These are phyloP conservation scores for Trichoderma simmonsii DNA, from an alignment of 2,329 filamentous ascomycete genomes.

Conservation along the genomic window DNA sequence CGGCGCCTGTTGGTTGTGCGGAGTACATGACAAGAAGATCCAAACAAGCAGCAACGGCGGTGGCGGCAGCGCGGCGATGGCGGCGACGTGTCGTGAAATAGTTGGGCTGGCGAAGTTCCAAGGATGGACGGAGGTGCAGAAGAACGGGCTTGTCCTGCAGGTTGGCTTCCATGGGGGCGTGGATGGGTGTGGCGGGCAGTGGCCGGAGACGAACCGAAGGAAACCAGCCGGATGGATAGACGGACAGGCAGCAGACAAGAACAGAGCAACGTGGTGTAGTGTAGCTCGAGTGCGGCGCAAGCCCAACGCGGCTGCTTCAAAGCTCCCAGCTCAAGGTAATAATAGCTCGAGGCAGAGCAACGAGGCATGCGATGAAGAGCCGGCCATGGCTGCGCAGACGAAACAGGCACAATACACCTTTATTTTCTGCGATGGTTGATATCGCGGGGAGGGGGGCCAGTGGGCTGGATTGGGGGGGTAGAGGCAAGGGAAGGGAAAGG, in stretches of 20 bases:
- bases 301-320: slow-evolving; percentile 16
- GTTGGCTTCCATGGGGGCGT: slow-evolving; percentile 34
- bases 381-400: slow-evolving; percentile 5
- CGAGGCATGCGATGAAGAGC: neutral
- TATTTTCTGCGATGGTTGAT: neutral
- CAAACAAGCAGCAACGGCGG: slow-evolving; percentile 25
- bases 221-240: slow-evolving; percentile 6
- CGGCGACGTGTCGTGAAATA: slow-evolving; percentile 61
- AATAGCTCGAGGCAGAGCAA: neutral
- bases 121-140: slow-evolving; percentile 43
- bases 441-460: neutral
- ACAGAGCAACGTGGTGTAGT: slow-evolving; percentile 4
- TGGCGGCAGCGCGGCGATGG: slow-evolving; percentile 43
- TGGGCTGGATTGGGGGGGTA: neutral
- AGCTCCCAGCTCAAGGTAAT: neutral
- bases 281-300: slow-evolving; percentile 18
- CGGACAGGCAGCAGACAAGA: slow-evolving; percentile 1
- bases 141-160: slow-evolving; percentile 48
- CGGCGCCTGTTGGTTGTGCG: slow-evolving; percentile 64
- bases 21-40: slow-evolving; percentile 37
- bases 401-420: neutral
- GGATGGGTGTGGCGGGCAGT: slow-evolving; percentile 24
- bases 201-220: slow-evolving; percentile 10
- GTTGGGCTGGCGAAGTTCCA: slow-evolving; percentile 47
- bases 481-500: neutral